These are phyloP conservation scores for Phanerodontia chrysosporium DNA, from an alignment of 768 basidiomycete species.

Conservation along the genomic window DNA sequence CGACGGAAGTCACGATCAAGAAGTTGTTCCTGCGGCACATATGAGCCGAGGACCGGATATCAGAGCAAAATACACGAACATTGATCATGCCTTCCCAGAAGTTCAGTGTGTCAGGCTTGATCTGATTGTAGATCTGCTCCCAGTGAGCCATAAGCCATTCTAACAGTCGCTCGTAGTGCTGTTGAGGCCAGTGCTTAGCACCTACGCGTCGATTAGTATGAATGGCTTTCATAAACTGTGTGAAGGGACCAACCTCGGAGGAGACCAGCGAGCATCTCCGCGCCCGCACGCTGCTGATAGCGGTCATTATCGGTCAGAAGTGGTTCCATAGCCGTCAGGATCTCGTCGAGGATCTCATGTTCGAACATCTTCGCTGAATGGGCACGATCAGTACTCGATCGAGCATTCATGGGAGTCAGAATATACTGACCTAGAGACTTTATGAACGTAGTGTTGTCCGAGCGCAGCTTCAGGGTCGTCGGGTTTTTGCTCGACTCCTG, in stretches of 20 bases:
- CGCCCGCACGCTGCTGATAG: conserved; percentile 82
- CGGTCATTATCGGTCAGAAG: conserved; percentile 65
- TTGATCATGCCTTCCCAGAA: conserved; percentile 72
- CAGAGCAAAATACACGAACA: conserved; percentile 30
- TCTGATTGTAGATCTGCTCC: conserved; percentile 60
- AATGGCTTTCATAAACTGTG: conserved; percentile 8
- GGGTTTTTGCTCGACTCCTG: conserved; percentile 71
- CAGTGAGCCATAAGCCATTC: conserved; percentile 63
- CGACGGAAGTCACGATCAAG: conserved; percentile 78
- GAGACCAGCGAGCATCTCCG: conserved; percentile 69
- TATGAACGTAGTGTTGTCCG: conserved; percentile 45
- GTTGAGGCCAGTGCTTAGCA: conserved; percentile 78
- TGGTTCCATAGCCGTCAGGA: conserved; percentile 55
- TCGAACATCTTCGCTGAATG: conserved; percentile 64
- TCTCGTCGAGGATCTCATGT: conserved; percentile 43
- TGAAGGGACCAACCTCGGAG: conserved; percentile 52
- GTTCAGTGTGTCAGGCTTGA: conserved; percentile 79
- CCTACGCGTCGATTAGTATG: conserved; percentile 36
- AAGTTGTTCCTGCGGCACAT: conserved; percentile 32
- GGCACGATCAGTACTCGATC: conserved; percentile 5
- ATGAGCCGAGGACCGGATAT: neutral
- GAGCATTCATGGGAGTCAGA: neutral
- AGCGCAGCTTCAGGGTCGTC: conserved; percentile 50
- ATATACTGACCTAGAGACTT: conserved; percentile 47
- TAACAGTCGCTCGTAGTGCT: conserved; percentile 57